Conservation (phyloP, 2,329 filamentous ascomycete genomes). For the Curvularia sp. region DNA sequence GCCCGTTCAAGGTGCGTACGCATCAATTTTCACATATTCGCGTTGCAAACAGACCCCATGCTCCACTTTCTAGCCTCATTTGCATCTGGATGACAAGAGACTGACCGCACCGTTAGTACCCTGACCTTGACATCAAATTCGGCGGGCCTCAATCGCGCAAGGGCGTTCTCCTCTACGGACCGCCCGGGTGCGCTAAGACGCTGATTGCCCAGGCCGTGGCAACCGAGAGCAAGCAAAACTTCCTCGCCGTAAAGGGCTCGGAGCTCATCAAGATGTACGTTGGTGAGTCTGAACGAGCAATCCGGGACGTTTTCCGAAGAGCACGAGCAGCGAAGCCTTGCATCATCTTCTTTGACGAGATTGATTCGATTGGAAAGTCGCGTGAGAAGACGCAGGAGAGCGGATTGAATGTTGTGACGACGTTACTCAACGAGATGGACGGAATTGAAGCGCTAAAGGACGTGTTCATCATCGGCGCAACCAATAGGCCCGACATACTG, state of each 20-base stretch:
- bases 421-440: slow-evolving; percentile 93
- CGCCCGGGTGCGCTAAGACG: slow-evolving; percentile 94
- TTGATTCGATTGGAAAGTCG: slow-evolving; percentile 79
- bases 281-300: slow-evolving; percentile 86
- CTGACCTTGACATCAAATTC: slow-evolving; percentile 47
- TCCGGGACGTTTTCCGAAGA: slow-evolving; percentile 85
- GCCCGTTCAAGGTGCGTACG: slow-evolving; percentile 61
- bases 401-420: slow-evolving; percentile 84
- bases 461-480: slow-evolving; percentile 88
- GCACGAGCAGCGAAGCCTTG: slow-evolving; percentile 85
- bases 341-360: slow-evolving; percentile 97
- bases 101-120: slow-evolving; percentile 35
- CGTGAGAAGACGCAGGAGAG: slow-evolving; percentile 59
- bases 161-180: slow-evolving; percentile 87
- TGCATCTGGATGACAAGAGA: neutral
- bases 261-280: slow-evolving; percentile 97
- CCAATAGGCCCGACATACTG: slow-evolving; percentile 85
- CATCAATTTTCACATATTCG: neutral
- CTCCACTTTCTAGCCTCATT: neutral
- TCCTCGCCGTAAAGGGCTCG: slow-evolving; percentile 91
- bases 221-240: slow-evolving; percentile 89
- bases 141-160: slow-evolving; percentile 64
- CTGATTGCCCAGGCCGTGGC: slow-evolving; percentile 89
- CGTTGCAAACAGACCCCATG: neutral
- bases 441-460: slow-evolving; percentile 85